Base-by-base conservation (phyloP, 495 filamentous ascomycete species). In the Lindgomyces ingoldianus region DNA sequence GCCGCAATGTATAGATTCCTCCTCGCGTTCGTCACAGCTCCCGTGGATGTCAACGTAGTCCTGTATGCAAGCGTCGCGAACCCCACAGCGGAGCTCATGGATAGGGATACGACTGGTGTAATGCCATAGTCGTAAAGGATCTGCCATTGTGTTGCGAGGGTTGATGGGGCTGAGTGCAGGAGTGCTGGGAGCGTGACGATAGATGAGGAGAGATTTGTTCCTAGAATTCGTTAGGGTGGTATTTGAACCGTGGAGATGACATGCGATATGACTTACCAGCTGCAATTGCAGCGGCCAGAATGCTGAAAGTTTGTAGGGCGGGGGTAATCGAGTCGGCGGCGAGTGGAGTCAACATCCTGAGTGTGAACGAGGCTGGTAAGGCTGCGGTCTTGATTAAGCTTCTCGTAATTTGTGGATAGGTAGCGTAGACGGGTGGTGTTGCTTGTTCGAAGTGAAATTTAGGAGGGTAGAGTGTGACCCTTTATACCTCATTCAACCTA, bases 291-390 rank as follows among this genome's bases (percentile, higher is more conserved):
- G 41, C 49, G n/a, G 49, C 41, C 29, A 63, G 24, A 27, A 63
- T 63, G 60, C 49, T 56, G 60, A 55, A 63, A 14, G 36, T 56
- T 39, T 63, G 60, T 24, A 63, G 49, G 19, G 46, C 57, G 6
- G 46, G 46, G n/a, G 45, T 60, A 29, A 51, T 21, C 12, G 12
- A 50, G 4, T 60, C 57, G 44, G 44, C 6, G 4, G 18, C 21
- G 44, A 47, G 33, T 6, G 6, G 6, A 14, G 33, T 14, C 6
- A 14, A 39, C 33, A 39, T 39, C 6, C 14, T 39, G 33, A 39
- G 33, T 6, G 33, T 39, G 6, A 14, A 14, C 14, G 33, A 14
- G 33, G 33, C 33, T 6, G 33, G 33, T 14, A 39, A 39, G n/a
- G n/a, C n/a, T 39, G 33, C 6, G 33, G 6, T 39, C 6, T 39